phyloP scores from a whole-genome alignment of 495 filamentous ascomycete species.

The Stereocaulon alpinum region DNA sequence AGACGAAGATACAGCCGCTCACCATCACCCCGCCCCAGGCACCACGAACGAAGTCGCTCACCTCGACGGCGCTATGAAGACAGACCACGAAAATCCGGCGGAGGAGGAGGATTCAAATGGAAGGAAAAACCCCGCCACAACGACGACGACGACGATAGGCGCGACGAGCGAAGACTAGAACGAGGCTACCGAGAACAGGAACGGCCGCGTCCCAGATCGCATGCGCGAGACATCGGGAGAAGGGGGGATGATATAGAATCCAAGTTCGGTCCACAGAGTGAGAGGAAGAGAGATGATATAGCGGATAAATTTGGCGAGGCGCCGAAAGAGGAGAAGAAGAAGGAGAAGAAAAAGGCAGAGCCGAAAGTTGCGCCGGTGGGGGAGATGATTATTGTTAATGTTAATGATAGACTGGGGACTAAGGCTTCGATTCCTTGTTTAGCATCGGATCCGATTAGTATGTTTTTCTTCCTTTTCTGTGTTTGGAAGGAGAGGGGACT shows the following conservation, averaged over 20 bases:
- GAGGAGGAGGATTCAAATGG: constrained; percentile 49
- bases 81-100: constrained; percentile 3
- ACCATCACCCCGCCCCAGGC: constrained; percentile 12
- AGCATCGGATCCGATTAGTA: constrained; percentile 63
- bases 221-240: constrained; percentile 14
- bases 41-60: constrained; percentile 12
- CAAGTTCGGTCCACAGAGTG: constrained; percentile 9
- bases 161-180: constrained; percentile 30
- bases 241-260: constrained; percentile 8
- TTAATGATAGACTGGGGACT: constrained; percentile 86
- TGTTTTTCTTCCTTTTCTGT: constrained; percentile 11
- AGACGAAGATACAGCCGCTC: constrained; percentile 12
- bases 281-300: not conserved
- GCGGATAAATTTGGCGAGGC: constrained; percentile 18
- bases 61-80: constrained; percentile 25
- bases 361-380: constrained; percentile 25
- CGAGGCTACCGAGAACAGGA: constrained; percentile 46
- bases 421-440: constrained; percentile 84
- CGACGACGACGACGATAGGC: constrained; percentile 31
- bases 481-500: not conserved
- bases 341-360: constrained; percentile 30
- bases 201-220: constrained; percentile 21
- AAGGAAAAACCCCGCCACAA: constrained; percentile 48
- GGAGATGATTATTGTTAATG: constrained; percentile 85
- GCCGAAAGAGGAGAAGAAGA: constrained; percentile 28